These are phyloP conservation scores for Fusarium graminum DNA, from an alignment of 2,329 filamentous ascomycete species.

Conservation along the genomic window DNA sequence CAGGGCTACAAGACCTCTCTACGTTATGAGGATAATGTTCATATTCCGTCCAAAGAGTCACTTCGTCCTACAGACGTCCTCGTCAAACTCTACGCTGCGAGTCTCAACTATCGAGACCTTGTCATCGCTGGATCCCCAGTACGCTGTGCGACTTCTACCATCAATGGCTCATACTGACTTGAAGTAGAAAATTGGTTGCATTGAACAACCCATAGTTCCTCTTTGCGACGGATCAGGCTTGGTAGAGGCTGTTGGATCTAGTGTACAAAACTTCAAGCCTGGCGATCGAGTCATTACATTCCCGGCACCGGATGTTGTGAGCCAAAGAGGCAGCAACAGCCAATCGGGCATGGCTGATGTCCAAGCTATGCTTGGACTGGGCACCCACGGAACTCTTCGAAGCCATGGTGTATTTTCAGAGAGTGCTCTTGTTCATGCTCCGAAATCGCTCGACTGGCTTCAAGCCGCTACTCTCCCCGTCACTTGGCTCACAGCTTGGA, in stretches of 20 bases:
- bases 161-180: background rate
- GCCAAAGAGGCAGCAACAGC: slow-evolving; percentile 42
- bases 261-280: slow-evolving; percentile 60
- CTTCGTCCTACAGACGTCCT: slow-evolving; percentile 71
- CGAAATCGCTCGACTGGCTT: slow-evolving; percentile 56
- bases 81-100: slow-evolving; percentile 66
- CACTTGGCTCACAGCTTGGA: slow-evolving; percentile 65
- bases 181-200: slow-evolving; percentile 40
- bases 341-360: slow-evolving; percentile 46
- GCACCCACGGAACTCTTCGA: slow-evolving; percentile 68
- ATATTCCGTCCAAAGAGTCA: slow-evolving; percentile 41
- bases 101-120: slow-evolving; percentile 64
- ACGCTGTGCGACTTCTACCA: slow-evolving; percentile 38
- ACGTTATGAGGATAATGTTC: slow-evolving; percentile 49
- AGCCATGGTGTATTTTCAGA: slow-evolving; percentile 70
- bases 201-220: slow-evolving; percentile 49
- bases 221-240: slow-evolving; percentile 59
- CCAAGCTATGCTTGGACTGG: slow-evolving; percentile 67
- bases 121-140: slow-evolving; percentile 54
- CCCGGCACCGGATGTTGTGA: slow-evolving; percentile 50
- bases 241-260: slow-evolving; percentile 64
- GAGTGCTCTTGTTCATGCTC: slow-evolving; percentile 66
- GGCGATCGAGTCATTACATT: slow-evolving; percentile 70
- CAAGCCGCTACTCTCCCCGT: slow-evolving; percentile 62
- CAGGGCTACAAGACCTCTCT: slow-evolving; percentile 54